Conservation (phyloP, 306 rosid species). For the Boehmeria nivea region DNA sequence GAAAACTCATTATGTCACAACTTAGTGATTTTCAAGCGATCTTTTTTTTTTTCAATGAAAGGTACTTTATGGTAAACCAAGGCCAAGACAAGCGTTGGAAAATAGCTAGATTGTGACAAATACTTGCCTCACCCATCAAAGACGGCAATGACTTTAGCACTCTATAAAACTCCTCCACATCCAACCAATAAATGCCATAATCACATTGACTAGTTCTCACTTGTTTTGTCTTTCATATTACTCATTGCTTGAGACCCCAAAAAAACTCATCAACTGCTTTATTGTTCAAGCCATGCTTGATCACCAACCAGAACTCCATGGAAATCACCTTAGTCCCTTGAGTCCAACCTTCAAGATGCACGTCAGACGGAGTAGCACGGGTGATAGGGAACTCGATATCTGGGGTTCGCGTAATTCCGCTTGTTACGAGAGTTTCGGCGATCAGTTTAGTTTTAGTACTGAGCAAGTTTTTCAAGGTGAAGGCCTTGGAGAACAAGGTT, state of each 20-base stretch:
- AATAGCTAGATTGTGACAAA: constrained; percentile 20
- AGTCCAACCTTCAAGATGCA: constrained; percentile 25
- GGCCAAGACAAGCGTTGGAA: constrained; percentile 25
- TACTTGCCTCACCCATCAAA: constrained; percentile 33
- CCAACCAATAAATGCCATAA: constrained; percentile 2
- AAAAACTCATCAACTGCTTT: constrained; percentile 5
- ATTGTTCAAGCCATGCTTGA: constrained; percentile 35
- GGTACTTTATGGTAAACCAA: neutral
- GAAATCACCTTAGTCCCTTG: constrained; percentile 10
- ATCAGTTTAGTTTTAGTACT: constrained; percentile 10
- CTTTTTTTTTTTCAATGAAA: neutral
- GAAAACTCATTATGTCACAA: neutral
- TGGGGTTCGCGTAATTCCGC: constrained; percentile 33
- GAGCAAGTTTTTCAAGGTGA: constrained; percentile 21
- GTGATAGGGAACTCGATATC: constrained; percentile 46
- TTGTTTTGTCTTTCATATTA: neutral
- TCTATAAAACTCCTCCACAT: constrained; percentile 15
- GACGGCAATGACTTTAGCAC: constrained; percentile 47
- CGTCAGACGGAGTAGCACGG: constrained; percentile 26
- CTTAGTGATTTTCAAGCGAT: neutral
- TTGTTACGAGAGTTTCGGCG: constrained; percentile 4
- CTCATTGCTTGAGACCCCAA: neutral
- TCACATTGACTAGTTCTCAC: constrained; percentile 24
- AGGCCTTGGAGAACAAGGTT: constrained; percentile 14
- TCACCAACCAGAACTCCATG: constrained; percentile 16